These are phyloP conservation scores for Biscogniauxia marginata DNA, from an alignment of 2,329 filamentous ascomycete genomes.

Conservation along the genomic window DNA sequence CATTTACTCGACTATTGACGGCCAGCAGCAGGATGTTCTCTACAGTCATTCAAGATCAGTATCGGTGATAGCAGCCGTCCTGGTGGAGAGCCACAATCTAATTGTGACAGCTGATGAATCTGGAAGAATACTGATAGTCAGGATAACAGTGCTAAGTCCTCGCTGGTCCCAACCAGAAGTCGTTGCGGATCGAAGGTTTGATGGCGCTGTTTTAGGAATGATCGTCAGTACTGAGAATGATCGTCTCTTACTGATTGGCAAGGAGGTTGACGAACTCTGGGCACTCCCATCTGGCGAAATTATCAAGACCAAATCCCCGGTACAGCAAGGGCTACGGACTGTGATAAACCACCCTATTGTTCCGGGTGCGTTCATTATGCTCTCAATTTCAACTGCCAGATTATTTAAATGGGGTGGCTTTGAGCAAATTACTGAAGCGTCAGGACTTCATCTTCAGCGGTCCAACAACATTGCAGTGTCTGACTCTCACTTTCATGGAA, in stretches of 20 bases:
- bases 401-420: conserved; percentile 12
- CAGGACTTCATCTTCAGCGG: conserved; percentile 4
- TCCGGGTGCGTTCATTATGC: conserved; percentile 10
- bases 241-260: conserved; percentile 22
- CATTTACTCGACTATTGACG: conserved; percentile 22
- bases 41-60: conserved; percentile 23
- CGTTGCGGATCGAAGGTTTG: conserved; percentile 15
- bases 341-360: conserved; percentile 8
- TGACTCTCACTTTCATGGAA: conserved; percentile 3
- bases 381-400: conserved; percentile 4
- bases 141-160: conserved; percentile 6
- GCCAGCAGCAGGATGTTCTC: conserved; percentile 12
- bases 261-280: conserved; percentile 21
- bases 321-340: conserved; percentile 7
- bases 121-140: conserved; percentile 23
- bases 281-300: conserved; percentile 20
- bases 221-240: conserved; percentile 17
- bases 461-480: conserved; percentile 1
- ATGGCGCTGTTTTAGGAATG: conserved; percentile 11
- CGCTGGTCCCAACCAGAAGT: conserved; percentile 3
- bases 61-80: conserved; percentile 19
- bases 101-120: conserved; percentile 30
- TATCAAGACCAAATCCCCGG: conserved; percentile 5
- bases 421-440: conserved; percentile 7
- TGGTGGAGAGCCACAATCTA: conserved; percentile 16